Evolutionary conservation across 176 grass and related monocot genomes (phyloP), one percentile per base, ranked within the genome.

Genomic region (Zoysia japonica): DNA sequence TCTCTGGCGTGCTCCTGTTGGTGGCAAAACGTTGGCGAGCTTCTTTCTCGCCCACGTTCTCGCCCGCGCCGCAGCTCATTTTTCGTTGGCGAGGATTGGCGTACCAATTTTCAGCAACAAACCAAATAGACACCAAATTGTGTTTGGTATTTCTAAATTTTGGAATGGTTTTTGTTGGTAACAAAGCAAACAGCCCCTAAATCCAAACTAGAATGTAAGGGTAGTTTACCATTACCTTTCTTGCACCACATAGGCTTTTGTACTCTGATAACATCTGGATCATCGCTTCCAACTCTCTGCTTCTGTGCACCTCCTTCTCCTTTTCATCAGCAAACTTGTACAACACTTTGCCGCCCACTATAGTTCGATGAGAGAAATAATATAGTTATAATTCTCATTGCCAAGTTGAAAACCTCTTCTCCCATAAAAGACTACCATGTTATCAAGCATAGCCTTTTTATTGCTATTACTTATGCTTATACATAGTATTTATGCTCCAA

Each of bases 261-360:
- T 82, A 91, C 28, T 17, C 39, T 62, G 47, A 83, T 47, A 91
- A 77, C 78, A 88, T 81, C 48, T 61, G 68, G 44, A 80, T 47
- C 85, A 91, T 91, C 36, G 68, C 68, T 65, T 82, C 65, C 2
- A 19, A 82, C 83, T 88, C 89, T 82, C 73, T 81, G n/a, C 43
- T 28, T 87, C 89, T 85, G 66, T 91, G 85, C 81, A 81, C n/a
- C 38, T 76, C 85, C 72, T 91, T 76, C 57, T 84, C 85, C 74
- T 85, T 83, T 84, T 91, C 85, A 65, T 87, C 78, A 82, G 81
- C 89, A 67, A 54, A 85, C 44, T 87, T 83, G 57, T 85, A 84
- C 48, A 20, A 12, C 13, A 91, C 59, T 61, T 57, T 87, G 36
- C 71, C 72, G 71, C 89, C 85, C 71, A 91, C 85, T 91, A 54